Conservation (phyloP, 192 early-diverging fungal genomes). For the Coemansia sp. region DNA sequence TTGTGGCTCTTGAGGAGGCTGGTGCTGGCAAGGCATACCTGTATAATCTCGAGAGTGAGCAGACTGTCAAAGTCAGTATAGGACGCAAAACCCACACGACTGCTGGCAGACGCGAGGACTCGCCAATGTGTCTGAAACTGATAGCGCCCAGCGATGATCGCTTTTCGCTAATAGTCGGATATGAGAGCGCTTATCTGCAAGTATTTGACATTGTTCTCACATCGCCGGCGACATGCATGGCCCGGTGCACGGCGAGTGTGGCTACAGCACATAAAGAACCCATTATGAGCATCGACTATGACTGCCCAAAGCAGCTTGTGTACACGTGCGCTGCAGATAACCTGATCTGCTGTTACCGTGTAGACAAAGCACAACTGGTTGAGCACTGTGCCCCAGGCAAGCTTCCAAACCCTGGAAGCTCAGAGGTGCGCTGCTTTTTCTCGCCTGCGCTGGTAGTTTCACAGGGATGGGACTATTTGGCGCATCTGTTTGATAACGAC, state of each 20-base stretch:
- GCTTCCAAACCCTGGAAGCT: constrained; percentile 20
- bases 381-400: background rate
- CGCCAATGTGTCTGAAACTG: constrained; percentile 36
- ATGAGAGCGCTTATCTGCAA: constrained; percentile 37
- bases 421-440: constrained; percentile 27
- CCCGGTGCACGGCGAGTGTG: background rate
- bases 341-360: constrained; percentile 22
- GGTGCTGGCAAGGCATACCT: constrained; percentile 21
- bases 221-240: background rate
- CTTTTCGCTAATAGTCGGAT: constrained; percentile 27
- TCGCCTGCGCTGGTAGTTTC: constrained; percentile 15
- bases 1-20: constrained; percentile 18
- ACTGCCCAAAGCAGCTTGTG: constrained; percentile 3
- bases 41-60: constrained; percentile 6
- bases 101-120: constrained; percentile 24
- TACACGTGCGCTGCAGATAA: constrained; percentile 46
- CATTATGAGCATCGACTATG: constrained; percentile 32
- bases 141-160: background rate
- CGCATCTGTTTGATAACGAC: constrained; percentile 13
- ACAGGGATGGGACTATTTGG: constrained; percentile 43
- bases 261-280: constrained; percentile 33
- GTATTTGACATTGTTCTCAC: constrained; percentile 7
- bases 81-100: constrained; percentile 18
- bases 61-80: constrained; percentile 8
- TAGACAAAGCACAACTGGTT: background rate